phyloP scores from a whole-genome alignment of 1,284 basidiomycete species.

The Irpex lacteus region DNA sequence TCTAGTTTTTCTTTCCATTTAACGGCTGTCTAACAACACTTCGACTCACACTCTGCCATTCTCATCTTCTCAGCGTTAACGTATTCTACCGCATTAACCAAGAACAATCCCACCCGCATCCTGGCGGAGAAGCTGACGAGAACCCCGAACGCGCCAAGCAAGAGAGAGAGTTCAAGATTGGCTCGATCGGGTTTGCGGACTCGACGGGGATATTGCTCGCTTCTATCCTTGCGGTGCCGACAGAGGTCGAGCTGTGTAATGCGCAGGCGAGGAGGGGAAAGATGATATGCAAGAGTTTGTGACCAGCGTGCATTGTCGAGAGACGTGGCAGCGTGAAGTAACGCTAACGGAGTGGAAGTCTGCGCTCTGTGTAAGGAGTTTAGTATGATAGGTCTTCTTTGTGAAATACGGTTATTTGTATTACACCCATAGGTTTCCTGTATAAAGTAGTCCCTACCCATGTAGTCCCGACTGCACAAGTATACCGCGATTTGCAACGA shows the following conservation, averaged over 20 bases:
- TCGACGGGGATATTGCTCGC: constrained; percentile 79
- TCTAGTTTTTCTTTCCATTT: not conserved
- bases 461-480: too few species aligned
- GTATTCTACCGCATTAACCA: constrained; percentile 86
- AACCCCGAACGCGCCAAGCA: constrained; percentile 55
- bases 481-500: too few species aligned
- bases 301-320: not conserved
- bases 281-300: constrained; percentile 69
- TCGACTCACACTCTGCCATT: constrained; percentile 4
- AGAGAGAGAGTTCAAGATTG: constrained; percentile 87
- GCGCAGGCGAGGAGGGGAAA: constrained; percentile 74
- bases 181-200: constrained; percentile 79
- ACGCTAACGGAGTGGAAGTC: not conserved
- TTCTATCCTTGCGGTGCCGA: constrained; percentile 77
- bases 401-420: too few species aligned
- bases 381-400: too few species aligned
- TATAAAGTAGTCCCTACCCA: too few species aligned
- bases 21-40: not conserved
- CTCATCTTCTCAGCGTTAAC: constrained; percentile 59
- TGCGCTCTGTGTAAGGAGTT: too few species aligned
- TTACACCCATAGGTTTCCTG: too few species aligned
- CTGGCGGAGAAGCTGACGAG: constrained; percentile 33
- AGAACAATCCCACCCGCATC: constrained; percentile 47
- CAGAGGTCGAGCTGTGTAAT: constrained; percentile 78
- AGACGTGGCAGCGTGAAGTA: not conserved